phyloP scores from a whole-genome alignment of 179 eudicot genomes.

The Gypsophila paniculata region DNA sequence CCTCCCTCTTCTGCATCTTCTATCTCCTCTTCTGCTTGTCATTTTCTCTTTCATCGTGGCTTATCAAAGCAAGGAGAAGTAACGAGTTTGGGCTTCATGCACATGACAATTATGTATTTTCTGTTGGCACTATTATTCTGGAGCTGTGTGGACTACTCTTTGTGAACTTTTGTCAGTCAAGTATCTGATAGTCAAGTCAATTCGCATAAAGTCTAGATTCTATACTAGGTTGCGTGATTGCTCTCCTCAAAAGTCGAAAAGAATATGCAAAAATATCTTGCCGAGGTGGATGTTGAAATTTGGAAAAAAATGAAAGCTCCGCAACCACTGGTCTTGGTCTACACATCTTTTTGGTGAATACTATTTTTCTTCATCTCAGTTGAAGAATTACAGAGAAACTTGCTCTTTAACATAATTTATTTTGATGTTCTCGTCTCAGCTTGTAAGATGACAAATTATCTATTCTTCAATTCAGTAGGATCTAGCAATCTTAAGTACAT shows the following conservation, averaged over 20 bases:
- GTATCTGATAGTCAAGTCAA: not conserved
- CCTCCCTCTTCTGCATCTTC: slow-evolving; percentile 1
- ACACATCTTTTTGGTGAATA: not conserved
- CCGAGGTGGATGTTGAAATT: not conserved
- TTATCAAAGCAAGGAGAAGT: not conserved
- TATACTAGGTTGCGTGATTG: not conserved
- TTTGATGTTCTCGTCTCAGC: not conserved
- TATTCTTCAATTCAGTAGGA: not conserved
- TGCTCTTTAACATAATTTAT: not conserved
- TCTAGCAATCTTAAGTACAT: not conserved
- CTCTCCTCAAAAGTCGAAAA: not conserved
- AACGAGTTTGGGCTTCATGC: not conserved
- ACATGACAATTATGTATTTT: not conserved
- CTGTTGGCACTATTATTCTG: not conserved
- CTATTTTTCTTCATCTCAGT: no score
- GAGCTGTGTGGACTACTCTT: slow-evolving; percentile 2
- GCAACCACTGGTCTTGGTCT: not conserved
- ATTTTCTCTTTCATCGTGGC: not conserved
- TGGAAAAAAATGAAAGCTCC: not conserved
- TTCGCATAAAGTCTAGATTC: not conserved
- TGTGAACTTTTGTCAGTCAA: not conserved
- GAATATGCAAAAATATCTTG: not conserved
- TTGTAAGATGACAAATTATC: not conserved
- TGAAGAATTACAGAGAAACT: not conserved
- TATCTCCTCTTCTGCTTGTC: not conserved